Conservation (phyloP, 2,329 filamentous ascomycete species). For the Aspergillus jensenii region DNA sequence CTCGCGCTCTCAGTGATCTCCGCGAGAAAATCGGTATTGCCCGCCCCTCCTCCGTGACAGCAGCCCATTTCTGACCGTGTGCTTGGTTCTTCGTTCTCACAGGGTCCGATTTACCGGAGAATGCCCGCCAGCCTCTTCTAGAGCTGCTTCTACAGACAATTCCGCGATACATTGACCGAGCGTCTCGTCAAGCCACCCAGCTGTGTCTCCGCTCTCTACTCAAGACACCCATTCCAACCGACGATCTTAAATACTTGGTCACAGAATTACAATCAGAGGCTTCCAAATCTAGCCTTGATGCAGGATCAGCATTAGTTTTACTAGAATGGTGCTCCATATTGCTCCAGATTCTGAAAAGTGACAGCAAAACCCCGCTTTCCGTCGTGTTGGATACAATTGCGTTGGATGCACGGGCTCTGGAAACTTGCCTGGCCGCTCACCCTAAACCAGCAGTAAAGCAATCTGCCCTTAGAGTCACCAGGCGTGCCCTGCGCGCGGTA, state of each 20-base stretch:
- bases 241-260: conserved; percentile 58
- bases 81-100: conserved; percentile 1
- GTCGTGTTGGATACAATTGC: conserved; percentile 61
- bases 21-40: conserved; percentile 45
- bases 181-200: conserved; percentile 80
- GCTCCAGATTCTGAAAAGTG: conserved; percentile 67
- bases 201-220: conserved; percentile 72
- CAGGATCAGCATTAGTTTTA: conserved; percentile 80
- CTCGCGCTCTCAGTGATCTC: conserved; percentile 43
- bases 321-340: conserved; percentile 86
- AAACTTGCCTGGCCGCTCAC: conserved; percentile 70
- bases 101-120: conserved; percentile 35
- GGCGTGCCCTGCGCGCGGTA: conserved; percentile 75
- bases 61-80: conserved; percentile 15
- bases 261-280: conserved; percentile 69
- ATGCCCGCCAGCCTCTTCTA: conserved; percentile 52
- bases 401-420: conserved; percentile 70
- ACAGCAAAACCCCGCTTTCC: conserved; percentile 64
- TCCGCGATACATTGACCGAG: conserved; percentile 79
- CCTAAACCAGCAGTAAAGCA: conserved; percentile 65
- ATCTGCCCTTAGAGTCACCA: conserved; percentile 74
- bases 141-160: conserved; percentile 83
- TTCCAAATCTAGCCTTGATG: conserved; percentile 73
- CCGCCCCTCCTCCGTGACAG: conserved; percentile 4
- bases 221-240: conserved; percentile 54